phyloP scores from a whole-genome alignment of 148 eudicot genomes.

The Fallopia convolvulus region DNA sequence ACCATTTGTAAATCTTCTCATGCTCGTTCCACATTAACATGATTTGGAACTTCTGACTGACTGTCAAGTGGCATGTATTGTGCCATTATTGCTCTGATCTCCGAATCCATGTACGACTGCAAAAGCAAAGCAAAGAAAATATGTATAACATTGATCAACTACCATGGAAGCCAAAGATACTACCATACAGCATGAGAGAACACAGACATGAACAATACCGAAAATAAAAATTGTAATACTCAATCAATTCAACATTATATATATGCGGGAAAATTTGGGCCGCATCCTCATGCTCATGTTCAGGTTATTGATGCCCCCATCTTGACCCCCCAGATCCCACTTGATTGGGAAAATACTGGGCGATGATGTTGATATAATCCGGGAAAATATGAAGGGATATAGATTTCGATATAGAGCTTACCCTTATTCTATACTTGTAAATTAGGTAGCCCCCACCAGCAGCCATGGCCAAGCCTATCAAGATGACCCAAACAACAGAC shows the following conservation, averaged over 20 bases:
- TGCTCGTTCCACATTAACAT: conserved; percentile 43
- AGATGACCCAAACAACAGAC: conserved; percentile 70
- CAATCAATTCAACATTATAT: too few relatives aligned
- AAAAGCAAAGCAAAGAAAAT: conserved; percentile 9
- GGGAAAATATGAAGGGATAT: background rate
- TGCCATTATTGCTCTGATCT: conserved; percentile 94
- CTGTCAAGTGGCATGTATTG: conserved; percentile 94
- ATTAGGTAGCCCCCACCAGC: conserved; percentile 72
- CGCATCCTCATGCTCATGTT: too few relatives aligned
- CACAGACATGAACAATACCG: background rate
- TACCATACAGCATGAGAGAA: background rate
- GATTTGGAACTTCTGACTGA: conserved; percentile 62
- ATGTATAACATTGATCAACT: background rate
- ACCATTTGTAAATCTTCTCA: conserved; percentile 17
- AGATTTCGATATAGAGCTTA: conserved; percentile 27
- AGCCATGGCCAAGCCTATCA: conserved; percentile 67
- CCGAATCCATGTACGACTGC: conserved; percentile 95
- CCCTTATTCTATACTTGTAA: conserved; percentile 89
- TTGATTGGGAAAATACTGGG: too few relatives aligned
- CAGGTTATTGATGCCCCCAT: too few relatives aligned
- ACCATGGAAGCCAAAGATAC: background rate
- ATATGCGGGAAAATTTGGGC: too few relatives aligned
- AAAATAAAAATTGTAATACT: too few relatives aligned
- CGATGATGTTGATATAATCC: too few relatives aligned
- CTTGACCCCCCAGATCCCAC: too few relatives aligned